Evolutionary conservation across 345 rosid species (phyloP), one percentile per base, ranked within the genome.

Genomic region (Gossypium ekmanianum): DNA sequence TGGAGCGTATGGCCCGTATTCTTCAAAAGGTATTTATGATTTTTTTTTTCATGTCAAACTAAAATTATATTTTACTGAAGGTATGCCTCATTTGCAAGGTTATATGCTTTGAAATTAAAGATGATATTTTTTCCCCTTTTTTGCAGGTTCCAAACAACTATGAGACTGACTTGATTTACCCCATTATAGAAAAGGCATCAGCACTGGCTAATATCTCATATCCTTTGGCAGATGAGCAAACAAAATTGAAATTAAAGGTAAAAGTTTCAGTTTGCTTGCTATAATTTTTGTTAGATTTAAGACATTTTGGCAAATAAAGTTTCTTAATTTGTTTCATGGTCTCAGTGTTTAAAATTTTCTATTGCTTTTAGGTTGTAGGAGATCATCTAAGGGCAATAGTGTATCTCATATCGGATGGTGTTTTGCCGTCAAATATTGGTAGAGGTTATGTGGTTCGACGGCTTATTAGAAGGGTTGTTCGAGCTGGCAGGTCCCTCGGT

Each of bases 91-190:
- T 61, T 34, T 44, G 44, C 22, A 6, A 74, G 59, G 34, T 55
- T 29, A 50, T 69, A 27, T 51, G 26, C 45, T 52, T 51, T 27
- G 26, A 52, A 69, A 51, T 71, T 50, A 43, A 13, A 24, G 56
- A 65, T 74, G 61, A 56, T 69, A 29, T 66, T 68, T 50, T 27
- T 57, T 1, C 10, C 27, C 7, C 75, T 62, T 43, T 8, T 24
- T 72, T 82, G 64, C 88, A 88, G 96, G 98, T 91, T 83, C 97
- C 97, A 71, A 94, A 88, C 89, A 94, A 90, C 82, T 94, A 90
- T 74, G 98, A 94, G 87, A 94, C 98, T 29, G 98, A 90, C 86
- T 81, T 94, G 91, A 94, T 94, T 77, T 94, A 79, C 80, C 98
- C 98, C 24, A 92, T 92, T 68, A 84, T 94, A 51, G 86, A 80